Evolutionary conservation across 331 rosid genomes (phyloP).

Genomic region (Erythrophleum ivorense): DNA sequence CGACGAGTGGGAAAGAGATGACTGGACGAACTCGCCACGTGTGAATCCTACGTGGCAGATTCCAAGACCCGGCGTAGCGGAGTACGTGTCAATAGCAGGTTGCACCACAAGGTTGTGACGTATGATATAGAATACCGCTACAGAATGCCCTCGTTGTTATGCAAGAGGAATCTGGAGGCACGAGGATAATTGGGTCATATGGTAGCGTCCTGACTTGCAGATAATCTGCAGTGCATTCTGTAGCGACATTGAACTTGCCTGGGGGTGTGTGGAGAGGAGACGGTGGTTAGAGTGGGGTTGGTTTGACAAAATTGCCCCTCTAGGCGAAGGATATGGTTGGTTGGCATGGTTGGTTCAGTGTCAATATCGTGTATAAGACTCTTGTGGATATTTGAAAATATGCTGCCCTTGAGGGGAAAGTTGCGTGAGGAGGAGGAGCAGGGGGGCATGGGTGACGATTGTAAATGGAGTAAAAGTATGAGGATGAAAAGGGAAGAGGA

Average conservation of each 20-base stretch:
- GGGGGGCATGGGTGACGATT: background rate
- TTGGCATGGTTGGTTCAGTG: constrained; percentile 27
- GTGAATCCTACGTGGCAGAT: constrained; percentile 49
- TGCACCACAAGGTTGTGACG: background rate
- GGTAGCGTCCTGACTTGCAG: background rate
- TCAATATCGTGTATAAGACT: constrained; percentile 41
- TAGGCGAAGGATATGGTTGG: background rate
- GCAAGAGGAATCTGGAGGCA: background rate
- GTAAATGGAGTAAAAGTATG: background rate
- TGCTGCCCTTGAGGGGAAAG: constrained; percentile 10
- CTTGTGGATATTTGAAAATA: constrained; percentile 27
- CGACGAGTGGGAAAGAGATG: constrained; percentile 22
- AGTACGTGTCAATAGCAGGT: constrained; percentile 36
- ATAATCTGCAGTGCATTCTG: background rate
- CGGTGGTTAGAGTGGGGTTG: constrained; percentile 19
- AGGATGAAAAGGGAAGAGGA: background rate
- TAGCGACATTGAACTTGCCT: background rate
- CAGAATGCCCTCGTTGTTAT: constrained; percentile 21
- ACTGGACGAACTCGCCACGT: constrained; percentile 46
- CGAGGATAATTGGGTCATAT: constrained; percentile 37
- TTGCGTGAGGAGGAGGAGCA: constrained; percentile 2
- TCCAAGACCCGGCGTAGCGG: background rate
- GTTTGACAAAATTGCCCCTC: constrained; percentile 38
- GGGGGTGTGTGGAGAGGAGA: background rate
- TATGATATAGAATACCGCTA: background rate